Conservation (phyloP, 1,284 basidiomycete species). For the Sparassis latifolia region DNA sequence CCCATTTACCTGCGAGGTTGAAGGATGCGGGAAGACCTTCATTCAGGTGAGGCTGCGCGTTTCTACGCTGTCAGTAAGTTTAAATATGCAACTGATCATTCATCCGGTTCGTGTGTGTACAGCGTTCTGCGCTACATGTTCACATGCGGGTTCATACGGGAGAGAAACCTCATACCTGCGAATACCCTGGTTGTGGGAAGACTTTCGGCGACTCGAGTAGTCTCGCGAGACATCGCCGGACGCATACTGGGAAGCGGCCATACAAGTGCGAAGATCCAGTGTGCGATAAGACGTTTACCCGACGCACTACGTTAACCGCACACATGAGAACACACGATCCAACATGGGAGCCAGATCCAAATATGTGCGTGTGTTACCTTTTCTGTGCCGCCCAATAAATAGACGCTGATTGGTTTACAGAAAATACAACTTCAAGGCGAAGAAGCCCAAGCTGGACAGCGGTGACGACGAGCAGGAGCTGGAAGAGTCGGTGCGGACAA, state of each 20-base stretch:
- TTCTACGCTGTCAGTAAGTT: neutral
- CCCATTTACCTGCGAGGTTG: constrained; percentile 67
- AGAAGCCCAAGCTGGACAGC: constrained; percentile 49
- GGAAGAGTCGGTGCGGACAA: constrained; percentile 63
- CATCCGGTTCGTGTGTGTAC: constrained; percentile 12
- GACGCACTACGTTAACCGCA: constrained; percentile 70
- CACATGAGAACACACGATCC: constrained; percentile 83
- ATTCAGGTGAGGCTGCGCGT: constrained; percentile 55
- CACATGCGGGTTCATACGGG: constrained; percentile 85
- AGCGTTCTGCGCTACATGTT: constrained; percentile 83
- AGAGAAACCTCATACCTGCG: constrained; percentile 84
- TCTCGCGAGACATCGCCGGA: constrained; percentile 81
- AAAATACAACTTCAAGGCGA: constrained; percentile 71
- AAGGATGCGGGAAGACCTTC: constrained; percentile 77
- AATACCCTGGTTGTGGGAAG: constrained; percentile 77
- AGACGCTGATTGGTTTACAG: constrained; percentile 27
- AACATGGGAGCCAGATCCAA: constrained; percentile 73
- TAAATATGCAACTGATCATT: neutral
- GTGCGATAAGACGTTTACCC: constrained; percentile 82
- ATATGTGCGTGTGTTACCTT: constrained; percentile 46
- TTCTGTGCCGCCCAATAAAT: neutral
- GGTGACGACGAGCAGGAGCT: constrained; percentile 42
- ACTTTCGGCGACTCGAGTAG: constrained; percentile 86
- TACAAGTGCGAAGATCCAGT: constrained; percentile 75
- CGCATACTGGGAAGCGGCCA: constrained; percentile 78